Percentiles rank a stretch among this genome's conserved stretches.
phyloP scores from a whole-genome alignment of 2,329 filamentous ascomycete genomes.

The Fusarium floridanum region DNA sequence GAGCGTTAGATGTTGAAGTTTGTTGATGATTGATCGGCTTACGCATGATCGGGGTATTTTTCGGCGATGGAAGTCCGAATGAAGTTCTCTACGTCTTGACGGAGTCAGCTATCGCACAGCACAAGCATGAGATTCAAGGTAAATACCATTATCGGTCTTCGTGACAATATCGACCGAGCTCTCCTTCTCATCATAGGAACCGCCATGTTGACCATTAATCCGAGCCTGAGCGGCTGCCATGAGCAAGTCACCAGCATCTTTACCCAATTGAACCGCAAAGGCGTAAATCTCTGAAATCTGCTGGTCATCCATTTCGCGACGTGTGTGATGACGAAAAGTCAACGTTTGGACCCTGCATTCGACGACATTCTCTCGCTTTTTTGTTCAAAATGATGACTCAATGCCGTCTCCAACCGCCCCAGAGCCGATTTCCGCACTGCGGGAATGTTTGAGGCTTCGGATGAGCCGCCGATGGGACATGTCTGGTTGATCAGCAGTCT shows the following conservation, averaged over 20 bases:
- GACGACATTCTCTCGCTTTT: constrained; percentile 9
- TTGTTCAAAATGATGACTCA: constrained; percentile 18
- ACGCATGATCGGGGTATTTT: constrained; percentile 77
- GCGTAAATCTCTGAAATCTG: constrained; percentile 75
- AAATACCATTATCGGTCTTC: constrained; percentile 77
- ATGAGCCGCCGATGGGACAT: constrained; percentile 26
- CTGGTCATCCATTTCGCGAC: constrained; percentile 49
- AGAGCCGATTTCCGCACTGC: constrained; percentile 20
- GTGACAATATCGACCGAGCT: constrained; percentile 84
- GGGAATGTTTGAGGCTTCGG: constrained; percentile 36
- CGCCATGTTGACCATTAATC: constrained; percentile 38
- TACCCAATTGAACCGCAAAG: constrained; percentile 78
- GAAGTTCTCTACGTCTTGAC: constrained; percentile 77
- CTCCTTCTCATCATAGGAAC: constrained; percentile 71
- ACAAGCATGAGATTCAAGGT: not conserved
- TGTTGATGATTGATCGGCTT: constrained; percentile 42
- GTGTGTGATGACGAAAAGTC: constrained; percentile 13
- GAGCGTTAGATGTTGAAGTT: constrained; percentile 3
- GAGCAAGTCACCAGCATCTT: constrained; percentile 76
- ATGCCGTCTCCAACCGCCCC: constrained; percentile 38
- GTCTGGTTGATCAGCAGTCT: constrained; percentile 3
- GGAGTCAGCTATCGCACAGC: constrained; percentile 6
- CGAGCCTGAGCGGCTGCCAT: constrained; percentile 66
- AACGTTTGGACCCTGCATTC: not conserved
- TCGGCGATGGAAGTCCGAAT: constrained; percentile 70